Evolutionary conservation across 345 rosid species (phyloP), one percentile per base, ranked within the genome.

Genomic region (Microcos paniculata): DNA sequence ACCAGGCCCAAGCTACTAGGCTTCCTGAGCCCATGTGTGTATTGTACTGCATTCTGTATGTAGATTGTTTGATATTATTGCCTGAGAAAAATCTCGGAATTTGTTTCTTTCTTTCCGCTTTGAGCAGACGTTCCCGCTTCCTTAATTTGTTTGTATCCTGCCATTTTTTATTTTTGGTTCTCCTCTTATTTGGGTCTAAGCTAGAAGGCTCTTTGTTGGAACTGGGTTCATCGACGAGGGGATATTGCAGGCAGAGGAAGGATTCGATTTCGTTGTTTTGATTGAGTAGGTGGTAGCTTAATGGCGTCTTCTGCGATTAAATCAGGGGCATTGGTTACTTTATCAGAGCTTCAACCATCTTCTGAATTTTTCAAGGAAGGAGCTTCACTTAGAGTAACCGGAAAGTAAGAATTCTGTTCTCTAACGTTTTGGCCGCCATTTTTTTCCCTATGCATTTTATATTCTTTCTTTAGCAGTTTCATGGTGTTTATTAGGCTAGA

Each of bases 341-440:
- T 91, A 55, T 80, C 78, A 73, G 93, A 93, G 19, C 78, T 91
- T 30, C 72, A 74, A 8, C 91, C 93, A 6, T 85, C 90, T 49
- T 91, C 93, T 48, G 84, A 83, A 4, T 85, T 84, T 72, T 91
- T 88, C 57, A 79, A 67, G 64, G 84, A 93, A 53, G 89, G 91
- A 62, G 77, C 83, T 77, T 91, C 98, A 11, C 79, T 91, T 49
- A 82, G 97, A 82, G 90, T 93, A 58, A 86, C 82, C 57, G 94
- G 93, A 77, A 84, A 69, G 93, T 89, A 87, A 73, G 90, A 30
- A 26, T 43, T 80, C 24, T 72, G 15, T 15, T n/a, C 43, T 38
- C 23, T 9, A 28, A 43, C 26, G 30, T 43, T 59, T 58, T 13
- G 45, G 3, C 4, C 8, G 42, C 62, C 73, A 42, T n/a, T 13